Evolutionary conservation across 331 rosid species (phyloP), one percentile per base, ranked within the genome.

Genomic region (Dryas integrifolia): DNA sequence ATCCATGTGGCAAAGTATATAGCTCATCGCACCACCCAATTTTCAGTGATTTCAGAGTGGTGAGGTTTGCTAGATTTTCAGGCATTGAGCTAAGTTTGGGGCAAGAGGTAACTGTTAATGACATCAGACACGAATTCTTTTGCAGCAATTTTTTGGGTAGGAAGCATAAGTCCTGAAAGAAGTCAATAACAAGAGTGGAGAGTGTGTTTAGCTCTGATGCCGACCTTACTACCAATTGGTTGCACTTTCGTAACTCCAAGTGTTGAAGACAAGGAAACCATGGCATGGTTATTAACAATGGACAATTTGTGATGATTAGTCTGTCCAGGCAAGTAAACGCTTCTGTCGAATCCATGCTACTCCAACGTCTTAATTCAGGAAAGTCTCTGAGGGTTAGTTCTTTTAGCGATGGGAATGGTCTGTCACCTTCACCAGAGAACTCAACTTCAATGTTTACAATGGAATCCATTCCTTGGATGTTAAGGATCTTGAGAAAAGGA

Each of bases 31-130:
- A 80, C 61, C 80, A 75, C 5, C 77, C 40, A 47, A 80, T 14
- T 41, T 61, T 75, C 46, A 80, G 8, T 18, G 60, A 57, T 44
- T 45, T 80, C 14, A 70, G 49, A 58, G 12, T n/a, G 18, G 10
- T 5, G 12, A 75, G 84, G 12, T 24, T 72, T 30, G 46, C 77
- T 59, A 80, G 51, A 67, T 70, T 26, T 3, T 63, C 45, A 69
- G 80, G 60, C 6, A 66, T 0, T 14, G 35, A 12, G n/a, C n/a
- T 0, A 18, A 70, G 73, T 45, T 63, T 55, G 13, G 80, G 69
- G 30, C 83, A 80, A 0, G 80, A 80, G 50, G 73, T 70, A 56
- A 74, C 59, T n/a, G 39, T 80, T 11, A 80, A 61, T 48, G 75
- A 64, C 14, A 24, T 21, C 47, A 80, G 74, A 70, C 11, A 10